phyloP scores from a whole-genome alignment of 345 rosid species.

The Eucalyptus albens region DNA sequence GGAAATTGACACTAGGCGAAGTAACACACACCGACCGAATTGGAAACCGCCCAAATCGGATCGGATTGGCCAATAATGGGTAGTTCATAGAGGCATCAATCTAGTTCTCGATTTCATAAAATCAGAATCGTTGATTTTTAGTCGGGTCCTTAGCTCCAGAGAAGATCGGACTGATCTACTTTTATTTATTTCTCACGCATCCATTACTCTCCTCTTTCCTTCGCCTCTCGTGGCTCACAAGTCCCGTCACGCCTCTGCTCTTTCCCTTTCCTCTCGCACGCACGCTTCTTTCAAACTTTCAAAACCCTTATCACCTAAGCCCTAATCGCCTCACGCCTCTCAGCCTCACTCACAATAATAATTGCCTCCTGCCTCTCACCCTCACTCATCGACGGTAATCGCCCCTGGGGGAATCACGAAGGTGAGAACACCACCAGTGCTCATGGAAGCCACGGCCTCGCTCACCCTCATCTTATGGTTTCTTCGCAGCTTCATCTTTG shows the following conservation, averaged over 20 bases:
- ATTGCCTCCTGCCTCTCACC: not conserved
- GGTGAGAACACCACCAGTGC: not conserved
- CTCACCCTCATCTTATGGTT: not conserved
- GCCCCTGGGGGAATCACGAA: not conserved
- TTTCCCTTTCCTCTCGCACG: not conserved
- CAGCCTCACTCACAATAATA: not conserved
- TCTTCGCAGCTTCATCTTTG: not conserved
- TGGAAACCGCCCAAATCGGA: rapidly evolving
- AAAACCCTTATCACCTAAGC: not conserved
- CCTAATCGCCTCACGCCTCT: too few species aligned
- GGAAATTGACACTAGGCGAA: not conserved
- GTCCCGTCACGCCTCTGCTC: not conserved
- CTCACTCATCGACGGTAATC: not conserved
- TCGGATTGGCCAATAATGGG: rapidly evolving
- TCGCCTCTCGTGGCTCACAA: not conserved
- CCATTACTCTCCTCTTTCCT: not conserved
- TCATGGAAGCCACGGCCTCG: not conserved
- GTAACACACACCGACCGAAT: too few species aligned
- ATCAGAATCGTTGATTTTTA: too few species aligned
- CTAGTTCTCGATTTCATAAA: not conserved
- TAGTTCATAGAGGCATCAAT: not conserved
- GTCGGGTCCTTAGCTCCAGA: not conserved
- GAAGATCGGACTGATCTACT: not conserved
- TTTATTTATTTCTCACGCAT: not conserved
- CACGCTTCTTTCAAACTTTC: not conserved